Base-by-base conservation (phyloP, 2,329 filamentous ascomycete genomes). In the Ciborinia camelliae region DNA sequence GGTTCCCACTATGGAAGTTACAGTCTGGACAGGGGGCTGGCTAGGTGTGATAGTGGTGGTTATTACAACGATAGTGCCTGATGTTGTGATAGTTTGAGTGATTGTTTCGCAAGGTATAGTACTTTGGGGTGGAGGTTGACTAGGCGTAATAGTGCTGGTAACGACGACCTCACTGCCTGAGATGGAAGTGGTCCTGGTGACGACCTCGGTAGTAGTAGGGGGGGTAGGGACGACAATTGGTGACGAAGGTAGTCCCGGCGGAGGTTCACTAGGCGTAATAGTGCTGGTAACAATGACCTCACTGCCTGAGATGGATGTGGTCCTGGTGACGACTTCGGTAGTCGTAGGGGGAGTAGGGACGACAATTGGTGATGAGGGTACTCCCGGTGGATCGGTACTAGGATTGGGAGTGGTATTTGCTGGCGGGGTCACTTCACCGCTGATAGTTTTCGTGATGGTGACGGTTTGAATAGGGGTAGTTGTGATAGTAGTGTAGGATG, bases 401-500 rank as follows among this genome's bases (percentile, higher is more conserved):
- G 41, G 20, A 9, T 23, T 12, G 28, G 41, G 8, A 23, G 28
- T 32, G 18, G 12, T 45, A 23, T 35, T 39, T 39, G 30, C 45
- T 41, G 52, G 10, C 14, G 41, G 43, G 12, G 12, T 48, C 18
- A 39, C 23, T 37, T 35, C 50, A 55, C 9, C 5, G 26, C 30
- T 61, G 15, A 52, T 32, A 28, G 62, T 64, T 47, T 52, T 51
- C 7, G 54, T 64, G 14, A 64, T 4, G 2, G 54, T 64, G 20
- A 64, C 14, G 23, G 54, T 64, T 23, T 59, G 41, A 26, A 65
- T 32, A 4, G 51, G 23, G 20, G 43, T 64, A 30, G 43, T 52
- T 18, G 50, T 52, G 37, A 64, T 47, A 5, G 59, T 60, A 39
- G 48, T 48, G 39, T 62, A 64, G 23, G 63, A 59, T 23, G 59